Evolutionary conservation across 2,329 filamentous ascomycete genomes (phyloP), one percentile per base, ranked within the genome.

Genomic region (Fusarium napiforme): DNA sequence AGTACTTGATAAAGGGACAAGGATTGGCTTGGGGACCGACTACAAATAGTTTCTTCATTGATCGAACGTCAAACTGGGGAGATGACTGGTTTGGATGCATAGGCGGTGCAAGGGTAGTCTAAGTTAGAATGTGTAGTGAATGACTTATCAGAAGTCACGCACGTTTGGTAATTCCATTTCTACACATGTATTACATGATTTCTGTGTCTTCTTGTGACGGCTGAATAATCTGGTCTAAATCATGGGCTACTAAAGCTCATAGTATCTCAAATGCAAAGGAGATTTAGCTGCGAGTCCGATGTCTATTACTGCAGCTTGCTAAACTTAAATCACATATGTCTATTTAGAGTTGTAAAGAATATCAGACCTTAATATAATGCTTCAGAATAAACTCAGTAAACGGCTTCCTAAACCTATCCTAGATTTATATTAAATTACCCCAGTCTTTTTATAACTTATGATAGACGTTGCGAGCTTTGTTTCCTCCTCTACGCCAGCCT

Each of bases 21-120:
- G 23, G 28, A 28, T 11, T 28, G 23, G 23, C 19, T 28, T 19
- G 18, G 43, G 9, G 19, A 8, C 18, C 1, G 4, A 11, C 23
- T 26, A 18, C 8, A 15, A 23, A 3, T 10, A 15, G 8, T 21
- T 11, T 46, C 23, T 21, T 46, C 11, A 28, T 46, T 7, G 14
- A 26, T 26, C 0, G 6, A 26, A 9, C 8, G 18, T 4, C 4
- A 26, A 4, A 0, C 16, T 5, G 16, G 23, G 1, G 4, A 23
- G 6, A 2, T 43, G n/a, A 18, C 4, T 15, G 15, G 4, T 52
- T 36, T 18, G 0, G 18, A 16, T 18, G 0, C 10, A 23, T 23
- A 3, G 1, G n/a, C 42, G 0, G 5, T 11, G 7, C 42, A 45
- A 45, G 30, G 0, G 16, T 0, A 12, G 23, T 12, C 0, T 9